These are phyloP conservation scores for Trichosporon sp. DNA, from an alignment of 1,284 basidiomycete genomes.

Conservation along the genomic window DNA sequence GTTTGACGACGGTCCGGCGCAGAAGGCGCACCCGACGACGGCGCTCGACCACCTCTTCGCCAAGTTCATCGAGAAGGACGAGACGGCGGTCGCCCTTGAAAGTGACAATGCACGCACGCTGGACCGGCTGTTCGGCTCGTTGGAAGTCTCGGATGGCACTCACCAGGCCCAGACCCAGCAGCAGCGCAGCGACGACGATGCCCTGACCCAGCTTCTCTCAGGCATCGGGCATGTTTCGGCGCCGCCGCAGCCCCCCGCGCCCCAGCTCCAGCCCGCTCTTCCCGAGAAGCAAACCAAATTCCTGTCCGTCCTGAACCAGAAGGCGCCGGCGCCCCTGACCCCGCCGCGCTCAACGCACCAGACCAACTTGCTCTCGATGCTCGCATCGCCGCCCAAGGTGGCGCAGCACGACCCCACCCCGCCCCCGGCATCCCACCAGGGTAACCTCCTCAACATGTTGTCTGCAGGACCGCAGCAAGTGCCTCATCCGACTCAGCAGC, in stretches of 20 bases:
- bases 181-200: conserved; percentile 46
- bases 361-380: conserved; percentile 29
- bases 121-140: conserved; percentile 40
- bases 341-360: conserved; percentile 27
- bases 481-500: neutral
- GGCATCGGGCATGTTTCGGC: conserved; percentile 30
- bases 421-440: neutral
- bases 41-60: conserved; percentile 49
- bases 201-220: conserved; percentile 42
- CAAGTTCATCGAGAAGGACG: conserved; percentile 48
- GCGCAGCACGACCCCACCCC: conserved; percentile 20
- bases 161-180: conserved; percentile 16
- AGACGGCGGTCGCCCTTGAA: conserved; percentile 35
- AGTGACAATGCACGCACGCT: conserved; percentile 42
- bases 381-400: conserved; percentile 19
- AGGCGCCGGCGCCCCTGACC: conserved; percentile 2
- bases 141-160: conserved; percentile 30
- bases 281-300: conserved; percentile 29
- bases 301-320: conserved; percentile 24
- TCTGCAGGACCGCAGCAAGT: neutral
- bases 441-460: conserved; percentile 3
- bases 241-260: neutral
- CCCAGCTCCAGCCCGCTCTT: conserved; percentile 16
- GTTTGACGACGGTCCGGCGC: conserved; percentile 36
- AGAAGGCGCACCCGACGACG: conserved; percentile 24